A percentile compares a stretch with the other conserved stretches of the same genome.
phyloP scores from a whole-genome alignment of 208 protist genomes.

The Angomonas ambiguus region DNA sequence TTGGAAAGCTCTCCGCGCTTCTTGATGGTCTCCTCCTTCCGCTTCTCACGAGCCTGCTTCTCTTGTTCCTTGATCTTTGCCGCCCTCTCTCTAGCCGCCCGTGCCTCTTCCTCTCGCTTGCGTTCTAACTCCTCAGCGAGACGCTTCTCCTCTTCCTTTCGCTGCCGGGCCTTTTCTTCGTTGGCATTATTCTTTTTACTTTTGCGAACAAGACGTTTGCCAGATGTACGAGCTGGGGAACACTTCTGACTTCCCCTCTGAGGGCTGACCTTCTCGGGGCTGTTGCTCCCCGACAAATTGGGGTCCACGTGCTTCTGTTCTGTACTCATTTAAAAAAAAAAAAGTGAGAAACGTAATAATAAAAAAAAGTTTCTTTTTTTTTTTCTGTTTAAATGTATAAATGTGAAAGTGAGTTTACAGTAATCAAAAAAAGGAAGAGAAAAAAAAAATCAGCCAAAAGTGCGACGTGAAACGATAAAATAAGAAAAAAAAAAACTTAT shows the following conservation, averaged over 20 bases:
- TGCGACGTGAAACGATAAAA: slow-evolving; percentile 7
- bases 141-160: slow-evolving; percentile 22
- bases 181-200: slow-evolving; percentile 8
- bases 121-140: slow-evolving; percentile 19
- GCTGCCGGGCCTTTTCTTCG: slow-evolving; percentile 19
- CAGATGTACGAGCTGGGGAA: not conserved
- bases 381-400: slow-evolving; percentile 20
- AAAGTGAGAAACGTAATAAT: not conserved
- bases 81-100: slow-evolving; percentile 19
- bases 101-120: slow-evolving; percentile 22
- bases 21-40: slow-evolving; percentile 17
- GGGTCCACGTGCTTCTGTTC: slow-evolving; percentile 7
- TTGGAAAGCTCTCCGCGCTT: slow-evolving; percentile 16
- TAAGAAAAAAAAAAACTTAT: slow-evolving; percentile 3
- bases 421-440: slow-evolving; percentile 1
- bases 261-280: not conserved
- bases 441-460: slow-evolving; percentile 12
- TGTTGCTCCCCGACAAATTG: not conserved
- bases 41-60: slow-evolving; percentile 23
- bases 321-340: not conserved
- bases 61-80: slow-evolving; percentile 23
- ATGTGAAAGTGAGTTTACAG: slow-evolving; percentile 7
- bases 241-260: not conserved
- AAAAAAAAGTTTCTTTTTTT: slow-evolving; percentile 6
- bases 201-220: slow-evolving; percentile 45